A percentile compares a stretch with the other conserved stretches of the same genome.
phyloP scores from a whole-genome alignment of 2,329 filamentous ascomycete species.

The Drechslerella coelobrocha region DNA sequence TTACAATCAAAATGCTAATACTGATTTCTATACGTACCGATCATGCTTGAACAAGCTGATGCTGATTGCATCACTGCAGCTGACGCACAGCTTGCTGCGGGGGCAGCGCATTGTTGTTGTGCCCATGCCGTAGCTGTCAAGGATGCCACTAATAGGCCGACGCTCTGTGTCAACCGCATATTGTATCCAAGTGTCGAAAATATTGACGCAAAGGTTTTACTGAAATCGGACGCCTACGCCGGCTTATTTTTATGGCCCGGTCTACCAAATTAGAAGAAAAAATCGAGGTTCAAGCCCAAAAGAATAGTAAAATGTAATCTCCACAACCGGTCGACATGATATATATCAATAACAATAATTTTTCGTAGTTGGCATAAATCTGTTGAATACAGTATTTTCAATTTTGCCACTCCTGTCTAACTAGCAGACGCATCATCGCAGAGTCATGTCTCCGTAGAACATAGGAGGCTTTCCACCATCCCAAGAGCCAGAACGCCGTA shows the following conservation, averaged over 20 bases:
- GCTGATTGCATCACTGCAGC: neutral
- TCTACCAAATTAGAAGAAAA: no score
- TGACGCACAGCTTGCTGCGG: neutral
- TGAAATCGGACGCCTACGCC: no score
- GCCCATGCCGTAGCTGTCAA: neutral
- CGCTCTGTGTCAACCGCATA: neutral
- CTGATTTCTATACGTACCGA: slow-evolving; percentile 9
- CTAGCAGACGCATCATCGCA: neutral
- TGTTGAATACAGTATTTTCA: neutral
- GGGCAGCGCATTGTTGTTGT: neutral
- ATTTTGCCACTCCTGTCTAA: neutral
- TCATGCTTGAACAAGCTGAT: neutral
- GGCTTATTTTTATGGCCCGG: no score
- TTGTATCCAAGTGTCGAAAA: neutral
- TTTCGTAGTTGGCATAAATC: neutral
- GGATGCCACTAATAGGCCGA: neutral
- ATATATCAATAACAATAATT: neutral
- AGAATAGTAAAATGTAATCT: neutral
- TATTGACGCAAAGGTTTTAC: neutral
- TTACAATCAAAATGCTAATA: no score
- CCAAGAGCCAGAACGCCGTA: neutral
- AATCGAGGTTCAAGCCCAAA: neutral
- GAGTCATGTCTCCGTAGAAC: neutral
- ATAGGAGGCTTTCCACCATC: neutral
- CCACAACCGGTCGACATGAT: neutral